A percentile compares a stretch with the other conserved stretches of the same genome.
Evolutionary conservation across 176 grass and related monocot species (phyloP).

Genomic region (Oryza punctata): DNA sequence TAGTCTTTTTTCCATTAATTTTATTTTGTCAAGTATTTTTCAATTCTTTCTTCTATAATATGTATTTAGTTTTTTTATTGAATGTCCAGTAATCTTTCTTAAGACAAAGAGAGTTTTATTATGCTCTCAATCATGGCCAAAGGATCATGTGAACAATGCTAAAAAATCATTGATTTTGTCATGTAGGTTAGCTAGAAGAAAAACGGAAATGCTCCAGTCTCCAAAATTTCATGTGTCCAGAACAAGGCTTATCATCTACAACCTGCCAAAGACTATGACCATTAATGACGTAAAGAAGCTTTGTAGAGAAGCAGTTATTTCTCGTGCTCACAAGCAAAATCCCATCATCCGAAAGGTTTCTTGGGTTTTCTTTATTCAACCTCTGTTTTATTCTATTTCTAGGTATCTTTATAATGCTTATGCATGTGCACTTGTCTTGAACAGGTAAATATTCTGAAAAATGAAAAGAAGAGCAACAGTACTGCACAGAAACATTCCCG

Average conservation of each 20-base stretch:
- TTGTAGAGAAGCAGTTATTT: conserved; percentile 85
- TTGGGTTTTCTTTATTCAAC: conserved; percentile 32
- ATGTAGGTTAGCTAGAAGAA: conserved; percentile 76
- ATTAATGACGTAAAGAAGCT: conserved; percentile 90
- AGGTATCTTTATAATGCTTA: conserved; percentile 15
- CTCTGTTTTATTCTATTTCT: conserved; percentile 5
- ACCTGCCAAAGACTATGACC: conserved; percentile 91
- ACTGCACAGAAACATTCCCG: conserved; percentile 76
- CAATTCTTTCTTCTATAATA: not conserved
- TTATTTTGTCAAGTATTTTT: not conserved
- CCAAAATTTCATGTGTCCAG: conserved; percentile 96
- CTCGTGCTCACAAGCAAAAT: conserved; percentile 83
- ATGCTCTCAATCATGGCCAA: conserved; percentile 3
- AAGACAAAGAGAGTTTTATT: not conserved
- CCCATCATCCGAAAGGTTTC: conserved; percentile 85
- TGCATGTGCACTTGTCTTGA: conserved; percentile 27
- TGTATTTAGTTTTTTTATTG: not conserved
- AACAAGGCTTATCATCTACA: conserved; percentile 94
- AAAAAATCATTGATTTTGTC: conserved; percentile 13
- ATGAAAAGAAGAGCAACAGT: conserved; percentile 72
- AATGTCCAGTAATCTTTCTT: not conserved
- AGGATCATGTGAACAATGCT: conserved; percentile 15
- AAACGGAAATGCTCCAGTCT: conserved; percentile 85
- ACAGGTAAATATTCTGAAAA: conserved; percentile 86
- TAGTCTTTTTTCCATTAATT: not conserved